phyloP scores from a whole-genome alignment of 345 rosid species.

The Capsella bursapastoris region DNA sequence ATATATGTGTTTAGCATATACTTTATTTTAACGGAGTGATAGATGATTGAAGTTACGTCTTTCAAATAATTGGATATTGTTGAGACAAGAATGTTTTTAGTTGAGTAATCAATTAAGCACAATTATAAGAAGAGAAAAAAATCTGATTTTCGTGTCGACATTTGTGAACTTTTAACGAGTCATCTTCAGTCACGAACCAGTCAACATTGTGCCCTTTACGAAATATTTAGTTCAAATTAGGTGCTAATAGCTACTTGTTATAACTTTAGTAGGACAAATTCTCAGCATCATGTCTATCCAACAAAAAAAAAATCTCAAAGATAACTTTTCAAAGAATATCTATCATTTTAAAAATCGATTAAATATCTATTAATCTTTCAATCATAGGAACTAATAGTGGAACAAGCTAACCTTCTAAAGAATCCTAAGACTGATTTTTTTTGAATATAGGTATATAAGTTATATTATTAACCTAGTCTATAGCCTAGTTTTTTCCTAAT shows the following conservation, averaged over 20 bases:
- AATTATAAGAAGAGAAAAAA: background rate
- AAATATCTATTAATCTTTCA: constrained; percentile 25
- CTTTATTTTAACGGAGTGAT: constrained; percentile 31
- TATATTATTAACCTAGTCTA: constrained; percentile 17
- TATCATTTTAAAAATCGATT: constrained; percentile 2
- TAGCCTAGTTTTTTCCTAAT: background rate
- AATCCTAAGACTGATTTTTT: constrained; percentile 18
- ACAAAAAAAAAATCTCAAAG: constrained; percentile 14
- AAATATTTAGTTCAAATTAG: constrained; percentile 26
- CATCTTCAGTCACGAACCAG: constrained; percentile 34
- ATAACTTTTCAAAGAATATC: constrained; percentile 34
- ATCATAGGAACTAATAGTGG: constrained; percentile 12
- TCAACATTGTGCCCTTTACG: constrained; percentile 35
- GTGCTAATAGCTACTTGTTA: constrained; percentile 34
- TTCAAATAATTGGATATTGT: background rate
- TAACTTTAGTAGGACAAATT: constrained; percentile 26
- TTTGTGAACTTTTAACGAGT: constrained; percentile 18
- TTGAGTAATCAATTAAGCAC: background rate
- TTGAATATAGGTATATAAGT: background rate
- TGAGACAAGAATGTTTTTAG: background rate
- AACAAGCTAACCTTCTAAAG: constrained; percentile 31
- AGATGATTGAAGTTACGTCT: constrained; percentile 39
- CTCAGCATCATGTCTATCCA: constrained; percentile 27
- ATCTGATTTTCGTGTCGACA: constrained; percentile 14
- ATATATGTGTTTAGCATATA: constrained; percentile 41